Percentiles rank a stretch among this genome's conserved stretches.
Conservation (phyloP, 805 yeast genomes). For the Ogataea siamensis region DNA sequence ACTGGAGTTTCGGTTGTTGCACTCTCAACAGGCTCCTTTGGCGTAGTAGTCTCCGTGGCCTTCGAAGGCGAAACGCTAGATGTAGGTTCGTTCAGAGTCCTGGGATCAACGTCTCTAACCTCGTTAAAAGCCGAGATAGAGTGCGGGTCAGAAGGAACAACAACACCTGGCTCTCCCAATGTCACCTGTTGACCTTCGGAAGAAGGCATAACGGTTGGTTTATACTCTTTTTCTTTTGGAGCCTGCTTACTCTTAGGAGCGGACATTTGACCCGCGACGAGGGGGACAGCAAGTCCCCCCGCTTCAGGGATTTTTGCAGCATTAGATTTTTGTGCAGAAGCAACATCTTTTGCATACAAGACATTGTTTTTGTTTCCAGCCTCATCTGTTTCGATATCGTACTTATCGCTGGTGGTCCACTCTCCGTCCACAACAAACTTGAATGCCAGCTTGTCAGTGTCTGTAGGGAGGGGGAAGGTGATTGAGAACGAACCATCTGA, state of each 20-base stretch:
- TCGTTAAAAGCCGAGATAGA: constrained; percentile 65
- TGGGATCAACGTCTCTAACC: constrained; percentile 55
- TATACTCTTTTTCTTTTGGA: constrained; percentile 63
- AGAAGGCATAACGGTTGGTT: constrained; percentile 53
- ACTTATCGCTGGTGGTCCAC: constrained; percentile 46
- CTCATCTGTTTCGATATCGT: constrained; percentile 44
- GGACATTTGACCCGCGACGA: constrained; percentile 13
- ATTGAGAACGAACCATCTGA: constrained; percentile 35
- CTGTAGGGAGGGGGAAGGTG: constrained; percentile 30
- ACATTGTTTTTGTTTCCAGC: constrained; percentile 54
- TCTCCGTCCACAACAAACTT: constrained; percentile 62
- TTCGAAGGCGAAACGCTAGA: too few relatives aligned
- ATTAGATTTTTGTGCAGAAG: constrained; percentile 30
- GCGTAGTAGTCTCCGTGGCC: too few relatives aligned
- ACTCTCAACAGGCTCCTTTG: constrained; percentile 11
- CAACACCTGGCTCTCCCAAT: constrained; percentile 73
- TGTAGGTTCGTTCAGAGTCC: constrained; percentile 54
- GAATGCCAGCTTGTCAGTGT: constrained; percentile 35
- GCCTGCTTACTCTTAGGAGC: constrained; percentile 24
- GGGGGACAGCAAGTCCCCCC: constrained; percentile 40
- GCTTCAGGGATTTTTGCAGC: constrained; percentile 43
- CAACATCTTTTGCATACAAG: constrained; percentile 39
- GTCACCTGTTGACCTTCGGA: constrained; percentile 43
- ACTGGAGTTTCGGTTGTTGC: constrained; percentile 4
- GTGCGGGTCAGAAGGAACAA: constrained; percentile 58